Evolutionary conservation across 2,329 filamentous ascomycete genomes (phyloP).

Genomic region (Allantophomopsis cytisporea): DNA sequence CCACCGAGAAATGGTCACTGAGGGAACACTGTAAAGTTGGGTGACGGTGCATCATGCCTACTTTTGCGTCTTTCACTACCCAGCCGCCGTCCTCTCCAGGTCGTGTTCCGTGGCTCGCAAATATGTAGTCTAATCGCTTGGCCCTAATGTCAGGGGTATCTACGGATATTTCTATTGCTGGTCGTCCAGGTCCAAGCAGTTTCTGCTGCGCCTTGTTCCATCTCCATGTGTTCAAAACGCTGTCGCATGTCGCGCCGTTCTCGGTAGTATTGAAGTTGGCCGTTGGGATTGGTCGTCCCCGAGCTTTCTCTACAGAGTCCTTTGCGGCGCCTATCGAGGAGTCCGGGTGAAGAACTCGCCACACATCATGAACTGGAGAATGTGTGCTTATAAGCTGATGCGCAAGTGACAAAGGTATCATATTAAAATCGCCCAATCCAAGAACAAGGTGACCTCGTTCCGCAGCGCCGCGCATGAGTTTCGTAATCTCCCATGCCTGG

Average conservation of each 20-base stretch:
- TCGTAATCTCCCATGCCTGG: slow-evolving; percentile 90
- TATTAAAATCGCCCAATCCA: slow-evolving; percentile 90
- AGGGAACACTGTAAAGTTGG: slow-evolving; percentile 72
- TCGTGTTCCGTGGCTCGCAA: slow-evolving; percentile 47
- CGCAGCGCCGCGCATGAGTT: slow-evolving; percentile 69
- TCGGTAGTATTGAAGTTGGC: slow-evolving; percentile 64
- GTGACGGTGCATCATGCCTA: slow-evolving; percentile 74
- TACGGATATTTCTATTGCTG: slow-evolving; percentile 46
- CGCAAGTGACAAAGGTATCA: slow-evolving; percentile 75
- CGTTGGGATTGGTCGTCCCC: slow-evolving; percentile 55
- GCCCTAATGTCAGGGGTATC: slow-evolving; percentile 57
- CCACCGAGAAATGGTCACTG: slow-evolving; percentile 90
- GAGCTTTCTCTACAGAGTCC: slow-evolving; percentile 51
- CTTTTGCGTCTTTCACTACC: slow-evolving; percentile 55
- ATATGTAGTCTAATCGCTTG: slow-evolving; percentile 93
- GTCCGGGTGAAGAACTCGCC: slow-evolving; percentile 73
- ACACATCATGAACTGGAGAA: slow-evolving; percentile 67
- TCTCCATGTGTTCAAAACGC: slow-evolving; percentile 81
- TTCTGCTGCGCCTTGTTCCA: slow-evolving; percentile 66
- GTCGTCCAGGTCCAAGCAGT: slow-evolving; percentile 47
- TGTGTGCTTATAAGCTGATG: slow-evolving; percentile 73
- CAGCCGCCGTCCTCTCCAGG: slow-evolving; percentile 30
- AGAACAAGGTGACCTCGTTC: slow-evolving; percentile 74
- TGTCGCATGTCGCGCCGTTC: slow-evolving; percentile 83
- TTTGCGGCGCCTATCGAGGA: slow-evolving; percentile 66